phyloP scores from a whole-genome alignment of 345 rosid genomes.

The Melastoma malabathricum region DNA sequence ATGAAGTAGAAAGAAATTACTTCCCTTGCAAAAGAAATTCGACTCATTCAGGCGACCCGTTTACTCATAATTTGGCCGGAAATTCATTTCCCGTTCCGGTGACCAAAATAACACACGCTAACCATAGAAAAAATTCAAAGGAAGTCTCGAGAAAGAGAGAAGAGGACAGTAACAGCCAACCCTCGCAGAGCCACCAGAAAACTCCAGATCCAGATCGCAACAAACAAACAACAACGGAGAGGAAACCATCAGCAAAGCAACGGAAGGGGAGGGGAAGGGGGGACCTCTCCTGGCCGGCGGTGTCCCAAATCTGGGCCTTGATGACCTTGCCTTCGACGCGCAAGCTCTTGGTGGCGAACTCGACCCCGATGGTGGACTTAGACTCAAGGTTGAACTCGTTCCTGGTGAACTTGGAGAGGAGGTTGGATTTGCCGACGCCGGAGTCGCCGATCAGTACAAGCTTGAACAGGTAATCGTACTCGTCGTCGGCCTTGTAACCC shows the following conservation, averaged over 20 bases:
- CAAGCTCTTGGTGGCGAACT: constrained; percentile 39
- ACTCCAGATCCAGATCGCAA: neutral
- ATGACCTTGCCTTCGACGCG: constrained; percentile 30
- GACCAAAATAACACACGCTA: no score
- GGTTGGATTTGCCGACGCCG: constrained; percentile 44
- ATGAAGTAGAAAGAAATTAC: no score
- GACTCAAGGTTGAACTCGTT: constrained; percentile 48
- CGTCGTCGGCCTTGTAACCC: constrained; percentile 37
- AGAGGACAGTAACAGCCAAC: neutral
- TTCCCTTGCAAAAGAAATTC: no score
- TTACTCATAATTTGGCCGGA: no score
- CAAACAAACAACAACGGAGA: neutral
- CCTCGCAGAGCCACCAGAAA: neutral
- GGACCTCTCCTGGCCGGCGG: constrained; percentile 45
- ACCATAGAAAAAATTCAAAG: no score
- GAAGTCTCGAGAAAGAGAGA: no score
- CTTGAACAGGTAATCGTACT: constrained; percentile 48
- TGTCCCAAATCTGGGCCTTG: constrained; percentile 54
- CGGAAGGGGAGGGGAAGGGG: neutral
- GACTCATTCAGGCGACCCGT: no score
- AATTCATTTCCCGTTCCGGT: no score
- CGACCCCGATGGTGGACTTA: constrained; percentile 48
- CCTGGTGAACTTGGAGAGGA: constrained; percentile 33
- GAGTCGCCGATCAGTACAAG: constrained; percentile 49
- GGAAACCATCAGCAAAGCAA: no score